Base-by-base conservation (phyloP, 108 stramenopile species). In the Cyclotella baltica region DNA sequence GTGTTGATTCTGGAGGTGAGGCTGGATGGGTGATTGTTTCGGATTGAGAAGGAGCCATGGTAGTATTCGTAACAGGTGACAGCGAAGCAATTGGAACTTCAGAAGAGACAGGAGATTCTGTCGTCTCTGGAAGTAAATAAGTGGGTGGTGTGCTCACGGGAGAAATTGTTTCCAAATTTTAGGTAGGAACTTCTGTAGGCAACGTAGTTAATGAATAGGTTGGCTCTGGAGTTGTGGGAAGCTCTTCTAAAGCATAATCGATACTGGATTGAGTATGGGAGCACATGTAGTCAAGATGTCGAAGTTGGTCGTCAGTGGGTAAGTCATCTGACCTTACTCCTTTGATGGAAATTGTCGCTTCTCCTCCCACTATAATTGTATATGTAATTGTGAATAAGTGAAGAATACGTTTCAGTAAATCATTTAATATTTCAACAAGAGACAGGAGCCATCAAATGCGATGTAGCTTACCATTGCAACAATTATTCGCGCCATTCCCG, bases 191-290 rank as follows among this genome's bases (percentile, higher is more conserved):
- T 11, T 8, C 8, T 13, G 40, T 43, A 11, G 63, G 63, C 19
- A 9, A 4, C 19, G 4, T 19, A n/a, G n/a, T n/a, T n/a, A n/a
- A n/a, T n/a, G n/a, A n/a, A n/a, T n/a, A n/a, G 5, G 53, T 55
- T 5, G 53, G 23, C 9, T 52, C 18, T 19, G 19, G 51, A 20
- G 51, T 34, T n/a, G 63, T 38, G 0, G 63, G 47, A 20, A 31
- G 29, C 67, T 74, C 68, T 36, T 38, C 36, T 38, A 64, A 58
- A 20, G 70, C 81, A 82, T 47, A 75, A 52, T 82, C 74, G 10
- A 82, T 70, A 37, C 63, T 66, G 11, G 38, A 62, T 70, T 82
- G 81, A 11, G 81, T 82, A 47, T 68, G 53, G 3, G 64, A 30
- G 31, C 81, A 82, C 19, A 82, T 70, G 20, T 43, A 58, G 20